These are phyloP conservation scores for Xylariaceae sp. DNA, from an alignment of 2,329 filamentous ascomycete genomes.

Conservation along the genomic window DNA sequence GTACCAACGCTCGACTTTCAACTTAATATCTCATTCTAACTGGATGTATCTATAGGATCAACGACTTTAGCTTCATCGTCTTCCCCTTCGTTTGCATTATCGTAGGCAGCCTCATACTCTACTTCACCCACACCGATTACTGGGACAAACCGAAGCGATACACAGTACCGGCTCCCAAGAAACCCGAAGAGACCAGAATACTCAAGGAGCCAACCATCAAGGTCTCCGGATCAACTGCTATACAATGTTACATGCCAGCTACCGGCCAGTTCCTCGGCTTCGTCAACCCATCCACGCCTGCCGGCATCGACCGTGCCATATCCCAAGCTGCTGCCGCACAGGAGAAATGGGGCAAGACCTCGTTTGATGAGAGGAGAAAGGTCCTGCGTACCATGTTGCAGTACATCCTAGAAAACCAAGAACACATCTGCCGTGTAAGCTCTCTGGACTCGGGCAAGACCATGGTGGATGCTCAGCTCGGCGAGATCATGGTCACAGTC, in stretches of 20 bases:
- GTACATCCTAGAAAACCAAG: slow-evolving; percentile 86
- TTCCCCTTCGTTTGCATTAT: slow-evolving; percentile 24
- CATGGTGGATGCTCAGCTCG: slow-evolving; percentile 88
- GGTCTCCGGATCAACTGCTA: slow-evolving; percentile 65
- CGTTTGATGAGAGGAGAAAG: slow-evolving; percentile 73
- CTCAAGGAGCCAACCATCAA: slow-evolving; percentile 65
- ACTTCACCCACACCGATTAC: slow-evolving; percentile 27
- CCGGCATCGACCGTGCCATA: slow-evolving; percentile 79
- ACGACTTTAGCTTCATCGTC: slow-evolving; percentile 21
- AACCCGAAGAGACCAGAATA: slow-evolving; percentile 58
- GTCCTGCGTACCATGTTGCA: slow-evolving; percentile 82
- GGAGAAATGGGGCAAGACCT: slow-evolving; percentile 73
- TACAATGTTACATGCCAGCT: slow-evolving; percentile 87
- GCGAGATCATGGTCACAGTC: slow-evolving; percentile 89
- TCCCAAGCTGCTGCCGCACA: slow-evolving; percentile 76
- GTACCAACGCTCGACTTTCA: slow-evolving; percentile 5
- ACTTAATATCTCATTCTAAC: slow-evolving; percentile 7
- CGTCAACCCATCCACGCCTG: slow-evolving; percentile 74
- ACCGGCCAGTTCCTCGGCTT: slow-evolving; percentile 82
- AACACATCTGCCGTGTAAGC: slow-evolving; percentile 80
- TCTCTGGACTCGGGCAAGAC: slow-evolving; percentile 96
- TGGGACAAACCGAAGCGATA: slow-evolving; percentile 56
- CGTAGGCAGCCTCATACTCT: slow-evolving; percentile 28
- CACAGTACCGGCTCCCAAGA: slow-evolving; percentile 62
- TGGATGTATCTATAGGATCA: slow-evolving; percentile 19